Evolutionary conservation across 306 rosid genomes (phyloP), one percentile per base, ranked within the genome.

Genomic region (Quercus wislizeni): DNA sequence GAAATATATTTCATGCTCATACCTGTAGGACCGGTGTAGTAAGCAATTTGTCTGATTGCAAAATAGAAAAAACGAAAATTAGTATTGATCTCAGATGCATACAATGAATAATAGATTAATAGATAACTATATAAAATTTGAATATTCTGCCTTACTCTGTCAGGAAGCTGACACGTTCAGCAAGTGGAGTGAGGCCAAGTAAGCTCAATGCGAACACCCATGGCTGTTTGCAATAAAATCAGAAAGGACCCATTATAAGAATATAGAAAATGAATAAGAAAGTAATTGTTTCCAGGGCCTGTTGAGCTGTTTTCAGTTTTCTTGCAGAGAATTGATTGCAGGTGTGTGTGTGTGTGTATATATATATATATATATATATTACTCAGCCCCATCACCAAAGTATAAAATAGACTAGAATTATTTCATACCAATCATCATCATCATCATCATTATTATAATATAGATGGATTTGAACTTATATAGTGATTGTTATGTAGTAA

Each of bases 11-110:
- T n/a, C 25, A 8, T 7, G n/a, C n/a, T 67, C 3, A 46, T 90
- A 94, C 99, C 98, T 80, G 99, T 95, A 7, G 99, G 97, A 62
- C 98, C 97, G 0, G 99, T 95, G 93, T 49, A 90, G 27, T 30
- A 88, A 70, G 99, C 90, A 68, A 95, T 83, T 84, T 95, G 98
- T 76, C 99, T 69, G 77, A 65, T 80, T 46, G 49, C 3, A 28
- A 38, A 11, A 78, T 54, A 71, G 59, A 43, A 10, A 52, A 41
- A 61, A 77, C 8, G 23, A 28, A 78, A 56, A 17, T 69, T 78
- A 76, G 51, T 1, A 17, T 41, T 46, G 2, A 74, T 73, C 38
- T 71, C 78, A 69, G 73, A 67, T 20, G 58, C 75, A 38, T 83
- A 12, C 20, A 30, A 58, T 72, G 30, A 25, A 75, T 21, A 28